Evolutionary conservation across 345 rosid species (phyloP), one percentile per base, ranked within the genome.

Genomic region (Salix arbutifolia): DNA sequence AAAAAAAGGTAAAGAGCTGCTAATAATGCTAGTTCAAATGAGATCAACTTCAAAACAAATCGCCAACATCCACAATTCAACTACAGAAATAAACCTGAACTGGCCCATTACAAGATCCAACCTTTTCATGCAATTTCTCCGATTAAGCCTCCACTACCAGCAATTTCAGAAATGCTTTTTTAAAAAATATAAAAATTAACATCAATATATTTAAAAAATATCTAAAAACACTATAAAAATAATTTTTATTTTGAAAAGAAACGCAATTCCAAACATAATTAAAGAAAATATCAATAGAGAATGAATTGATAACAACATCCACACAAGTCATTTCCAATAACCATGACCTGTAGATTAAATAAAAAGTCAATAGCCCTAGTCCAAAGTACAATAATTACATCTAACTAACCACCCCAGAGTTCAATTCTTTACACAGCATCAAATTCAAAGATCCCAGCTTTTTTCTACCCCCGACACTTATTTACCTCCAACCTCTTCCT

Each of bases 341-440:
- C 25, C 69, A 79, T 37, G 38, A 72, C 67, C 76, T 33, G 0
- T 48, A 35, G 26, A 50, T 33, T 30, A 12, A 50, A 19, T 7
- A 6, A 33, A 64, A 25, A 52, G 37, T 1, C 33, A 42, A 38
- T 2, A 33, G 44, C 3, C 17, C 65, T 30, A 53, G 23, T 5
- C 69, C 38, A 30, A 74, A 69, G 74, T 64, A 14, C 48, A 73
- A 7, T 13, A 78, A 37, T 69, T 31, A 73, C 50, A 58, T 8
- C 73, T 17, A 66, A 53, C 17, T 76, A 52, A 66, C 60, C 25
- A 28, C 14, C 40, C 13, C 40, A 44, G 17, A 4, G 46, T 30
- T 31, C 2, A 14, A n/a, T 2, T 8, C 40, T 7, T 42, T 30
- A 28, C 26, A 21, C 21, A n/a, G 35, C 35, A 56, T 26, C 38